These are phyloP conservation scores for Chenopodium album DNA, from an alignment of 148 eudicot species.

Conservation along the genomic window DNA sequence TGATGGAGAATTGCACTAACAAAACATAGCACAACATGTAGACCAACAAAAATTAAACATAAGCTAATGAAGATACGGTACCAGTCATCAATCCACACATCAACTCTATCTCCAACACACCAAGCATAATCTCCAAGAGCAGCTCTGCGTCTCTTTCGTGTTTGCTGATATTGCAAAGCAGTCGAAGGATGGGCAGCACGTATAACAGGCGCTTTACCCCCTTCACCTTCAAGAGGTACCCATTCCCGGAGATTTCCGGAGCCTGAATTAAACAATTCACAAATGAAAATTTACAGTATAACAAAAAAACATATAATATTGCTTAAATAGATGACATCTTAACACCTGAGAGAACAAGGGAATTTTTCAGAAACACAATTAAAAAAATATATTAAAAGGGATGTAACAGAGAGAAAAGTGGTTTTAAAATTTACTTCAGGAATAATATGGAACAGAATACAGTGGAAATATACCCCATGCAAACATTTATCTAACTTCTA, in stretches of 20 bases:
- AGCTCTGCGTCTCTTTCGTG: slow-evolving; percentile 82
- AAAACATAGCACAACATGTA: background rate
- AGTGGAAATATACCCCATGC: too few relatives aligned
- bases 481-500: too few relatives aligned
- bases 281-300: background rate
- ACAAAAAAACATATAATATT: background rate
- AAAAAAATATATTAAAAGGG: too few relatives aligned
- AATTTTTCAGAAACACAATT: background rate
- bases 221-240: slow-evolving; percentile 65
- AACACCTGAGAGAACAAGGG: background rate
- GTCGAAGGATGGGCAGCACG: slow-evolving; percentile 58
- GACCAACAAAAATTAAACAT: too few relatives aligned
- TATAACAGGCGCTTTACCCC: slow-evolving; percentile 53
- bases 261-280: slow-evolving; percentile 32
- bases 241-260: slow-evolving; percentile 64
- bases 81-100: slow-evolving; percentile 77
- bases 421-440: too few relatives aligned
- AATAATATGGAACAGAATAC: too few relatives aligned
- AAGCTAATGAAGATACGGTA: slow-evolving; percentile 27
- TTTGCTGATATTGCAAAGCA: slow-evolving; percentile 46
- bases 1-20: background rate
- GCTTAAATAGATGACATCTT: background rate
- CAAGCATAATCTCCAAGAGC: slow-evolving; percentile 66
- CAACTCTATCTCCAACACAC: slow-evolving; percentile 85
- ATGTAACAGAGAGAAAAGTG: too few relatives aligned